Evolutionary conservation across 495 filamentous ascomycete species (phyloP).

Genomic region (Pyronema omphalodes): DNA sequence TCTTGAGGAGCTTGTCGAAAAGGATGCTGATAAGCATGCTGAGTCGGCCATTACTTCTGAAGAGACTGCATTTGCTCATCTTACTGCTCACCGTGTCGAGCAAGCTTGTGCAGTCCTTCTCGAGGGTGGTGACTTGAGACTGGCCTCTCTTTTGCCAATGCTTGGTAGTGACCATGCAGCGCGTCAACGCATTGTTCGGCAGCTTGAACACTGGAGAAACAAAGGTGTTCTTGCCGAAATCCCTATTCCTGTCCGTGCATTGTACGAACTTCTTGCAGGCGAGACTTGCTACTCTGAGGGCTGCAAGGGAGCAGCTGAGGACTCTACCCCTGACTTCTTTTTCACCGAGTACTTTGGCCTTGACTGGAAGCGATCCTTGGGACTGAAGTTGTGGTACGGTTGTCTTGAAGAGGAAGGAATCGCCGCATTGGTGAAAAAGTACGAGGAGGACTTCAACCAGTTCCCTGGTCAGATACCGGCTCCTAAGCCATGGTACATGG

Average conservation of each 20-base stretch:
- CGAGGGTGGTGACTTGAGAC: slow-evolving; percentile 51
- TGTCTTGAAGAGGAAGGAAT: slow-evolving; percentile 41
- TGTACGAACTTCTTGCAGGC: slow-evolving; percentile 79
- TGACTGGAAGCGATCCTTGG: slow-evolving; percentile 86
- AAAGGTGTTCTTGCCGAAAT: slow-evolving; percentile 69
- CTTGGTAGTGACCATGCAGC: slow-evolving; percentile 49
- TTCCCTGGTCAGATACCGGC: slow-evolving; percentile 35
- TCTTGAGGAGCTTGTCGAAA: slow-evolving; percentile 44
- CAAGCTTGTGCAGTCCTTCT: slow-evolving; percentile 67
- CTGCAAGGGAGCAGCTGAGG: slow-evolving; percentile 50
- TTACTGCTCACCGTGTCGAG: slow-evolving; percentile 56
- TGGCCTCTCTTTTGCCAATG: slow-evolving; percentile 66
- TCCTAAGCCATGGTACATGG: slow-evolving; percentile 32
- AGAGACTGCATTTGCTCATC: slow-evolving; percentile 63
- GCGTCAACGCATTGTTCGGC: slow-evolving; percentile 49
- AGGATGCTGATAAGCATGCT: slow-evolving; percentile 34
- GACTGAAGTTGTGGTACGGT: slow-evolving; percentile 72
- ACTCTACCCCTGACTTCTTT: slow-evolving; percentile 54
- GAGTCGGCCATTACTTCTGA: slow-evolving; percentile 40
- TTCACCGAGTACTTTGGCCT: slow-evolving; percentile 66
- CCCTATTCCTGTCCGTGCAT: slow-evolving; percentile 59
- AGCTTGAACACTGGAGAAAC: slow-evolving; percentile 69
- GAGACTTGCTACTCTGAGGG: slow-evolving; percentile 68
- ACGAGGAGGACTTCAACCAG: slow-evolving; percentile 39
- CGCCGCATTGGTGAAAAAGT: slow-evolving; percentile 36